Evolutionary conservation across 495 filamentous ascomycete species (phyloP).

Genomic region (Rostrohypoxylon terebratum): DNA sequence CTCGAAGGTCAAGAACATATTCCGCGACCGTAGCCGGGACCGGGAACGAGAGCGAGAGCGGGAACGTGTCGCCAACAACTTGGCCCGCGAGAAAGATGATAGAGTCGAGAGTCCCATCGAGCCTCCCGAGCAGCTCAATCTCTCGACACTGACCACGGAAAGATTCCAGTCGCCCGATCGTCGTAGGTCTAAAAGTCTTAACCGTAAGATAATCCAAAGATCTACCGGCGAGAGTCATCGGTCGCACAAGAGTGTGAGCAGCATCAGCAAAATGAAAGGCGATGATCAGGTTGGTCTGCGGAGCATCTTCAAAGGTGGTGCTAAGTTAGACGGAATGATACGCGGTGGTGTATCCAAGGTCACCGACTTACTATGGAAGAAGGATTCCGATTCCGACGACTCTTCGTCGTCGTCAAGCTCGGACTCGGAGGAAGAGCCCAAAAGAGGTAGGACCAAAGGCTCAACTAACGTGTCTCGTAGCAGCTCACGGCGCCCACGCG

Average conservation of each 20-base stretch:
- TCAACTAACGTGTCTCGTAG: constrained; percentile 42
- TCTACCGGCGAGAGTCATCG: constrained; percentile 53
- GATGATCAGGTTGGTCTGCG: constrained; percentile 58
- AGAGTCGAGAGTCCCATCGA: constrained; percentile 37
- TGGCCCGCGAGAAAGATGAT: constrained; percentile 46
- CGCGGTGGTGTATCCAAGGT: constrained; percentile 63
- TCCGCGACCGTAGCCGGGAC: constrained; percentile 61
- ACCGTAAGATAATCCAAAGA: constrained; percentile 47
- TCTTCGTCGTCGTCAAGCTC: constrained; percentile 53
- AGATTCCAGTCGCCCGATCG: constrained; percentile 47
- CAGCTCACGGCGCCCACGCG: constrained; percentile 38
- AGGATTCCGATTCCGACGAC: constrained; percentile 49
- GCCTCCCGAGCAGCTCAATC: constrained; percentile 32
- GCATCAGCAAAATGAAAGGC: constrained; percentile 50
- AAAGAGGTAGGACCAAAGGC: constrained; percentile 49
- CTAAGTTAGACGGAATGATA: constrained; percentile 61
- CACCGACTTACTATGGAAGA: constrained; percentile 62
- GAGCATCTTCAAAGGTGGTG: constrained; percentile 57
- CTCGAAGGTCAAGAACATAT: constrained; percentile 59
- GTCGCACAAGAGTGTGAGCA: constrained; percentile 55
- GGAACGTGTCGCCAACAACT: constrained; percentile 8
- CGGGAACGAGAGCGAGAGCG: constrained; percentile 47
- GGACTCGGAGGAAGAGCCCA: constrained; percentile 55
- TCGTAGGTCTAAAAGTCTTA: constrained; percentile 54
- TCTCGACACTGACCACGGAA: constrained; percentile 45